These are phyloP conservation scores for Cerioporus squamosus DNA, from an alignment of 1,284 basidiomycete species.

Conservation along the genomic window DNA sequence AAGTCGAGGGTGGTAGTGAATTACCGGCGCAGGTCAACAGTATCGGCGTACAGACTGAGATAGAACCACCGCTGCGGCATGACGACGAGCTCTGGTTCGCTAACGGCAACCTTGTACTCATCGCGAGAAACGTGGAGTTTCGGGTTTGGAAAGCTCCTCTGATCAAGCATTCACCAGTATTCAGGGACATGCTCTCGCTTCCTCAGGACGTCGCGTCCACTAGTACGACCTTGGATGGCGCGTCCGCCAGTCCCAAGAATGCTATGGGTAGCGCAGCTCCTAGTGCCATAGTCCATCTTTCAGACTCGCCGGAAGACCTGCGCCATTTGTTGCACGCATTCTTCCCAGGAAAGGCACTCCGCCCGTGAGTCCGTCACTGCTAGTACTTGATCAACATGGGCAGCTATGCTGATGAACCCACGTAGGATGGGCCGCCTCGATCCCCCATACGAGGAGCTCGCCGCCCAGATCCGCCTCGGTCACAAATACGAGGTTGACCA, in stretches of 20 bases:
- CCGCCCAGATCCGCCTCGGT: constrained; percentile 1
- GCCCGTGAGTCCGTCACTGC: background rate
- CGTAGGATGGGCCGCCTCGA: background rate
- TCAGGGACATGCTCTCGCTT: constrained; percentile 7
- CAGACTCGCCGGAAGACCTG: constrained; percentile 11
- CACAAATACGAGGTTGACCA: constrained; percentile 12
- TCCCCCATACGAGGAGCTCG: constrained; percentile 1
- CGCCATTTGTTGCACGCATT: constrained; percentile 5
- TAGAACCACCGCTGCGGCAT: background rate
- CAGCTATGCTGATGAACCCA: background rate
- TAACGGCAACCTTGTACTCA: constrained; percentile 5
- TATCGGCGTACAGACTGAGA: no score
- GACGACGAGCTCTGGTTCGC: constrained; percentile 15
- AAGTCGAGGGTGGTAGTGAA: no score
- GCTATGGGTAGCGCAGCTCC: background rate
- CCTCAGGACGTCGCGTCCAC: background rate
- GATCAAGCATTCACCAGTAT: constrained; percentile 5
- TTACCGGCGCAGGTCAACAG: no score
- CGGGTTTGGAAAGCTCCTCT: constrained; percentile 8
- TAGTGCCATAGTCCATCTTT: constrained; percentile 3
- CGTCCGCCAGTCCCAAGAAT: background rate
- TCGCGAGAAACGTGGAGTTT: constrained; percentile 8
- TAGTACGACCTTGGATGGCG: background rate
- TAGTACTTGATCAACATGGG: background rate
- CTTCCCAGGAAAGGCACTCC: constrained; percentile 6